Evolutionary conservation across 2,329 filamentous ascomycete genomes (phyloP).

Genomic region (Hypoxylon sp.): DNA sequence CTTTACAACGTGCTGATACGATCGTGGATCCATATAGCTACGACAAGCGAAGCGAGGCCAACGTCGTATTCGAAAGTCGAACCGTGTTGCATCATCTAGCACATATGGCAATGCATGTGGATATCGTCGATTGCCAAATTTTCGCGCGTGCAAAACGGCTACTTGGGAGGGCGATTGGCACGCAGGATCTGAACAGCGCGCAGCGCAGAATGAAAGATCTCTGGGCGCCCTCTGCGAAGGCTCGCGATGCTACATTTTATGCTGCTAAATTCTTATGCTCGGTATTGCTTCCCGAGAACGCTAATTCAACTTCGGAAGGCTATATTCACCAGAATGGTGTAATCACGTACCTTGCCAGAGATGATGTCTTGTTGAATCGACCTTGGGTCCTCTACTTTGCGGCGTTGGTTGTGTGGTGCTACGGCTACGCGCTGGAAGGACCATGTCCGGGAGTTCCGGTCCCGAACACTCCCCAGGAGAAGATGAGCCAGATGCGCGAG

Average conservation of each 20-base stretch:
- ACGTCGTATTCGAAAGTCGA: constrained; percentile 82
- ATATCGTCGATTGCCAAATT: constrained; percentile 97
- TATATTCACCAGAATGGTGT: constrained; percentile 56
- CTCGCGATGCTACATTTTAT: constrained; percentile 92
- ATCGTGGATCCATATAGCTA: constrained; percentile 67
- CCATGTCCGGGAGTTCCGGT: constrained; percentile 67
- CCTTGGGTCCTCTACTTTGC: constrained; percentile 98
- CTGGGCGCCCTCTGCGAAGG: constrained; percentile 90
- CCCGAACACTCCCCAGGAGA: constrained; percentile 72
- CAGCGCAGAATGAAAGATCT: constrained; percentile 85
- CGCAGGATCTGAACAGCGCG: constrained; percentile 82
- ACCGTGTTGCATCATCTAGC: constrained; percentile 93
- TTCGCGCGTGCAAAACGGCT: constrained; percentile 89
- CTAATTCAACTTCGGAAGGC: constrained; percentile 54
- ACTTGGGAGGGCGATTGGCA: constrained; percentile 85
- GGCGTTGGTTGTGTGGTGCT: constrained; percentile 92
- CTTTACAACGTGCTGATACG: constrained; percentile 71
- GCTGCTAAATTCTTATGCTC: constrained; percentile 88
- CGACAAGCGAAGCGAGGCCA: constrained; percentile 72
- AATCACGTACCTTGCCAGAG: constrained; percentile 79
- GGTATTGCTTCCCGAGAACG: constrained; percentile 76
- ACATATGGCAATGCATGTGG: constrained; percentile 98
- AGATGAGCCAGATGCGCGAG: constrained; percentile 80
- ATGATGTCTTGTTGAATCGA: constrained; percentile 90
- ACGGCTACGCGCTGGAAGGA: constrained; percentile 91